phyloP scores from a whole-genome alignment of 805 yeast species.

The Maudiozyma saulgeensis region DNA sequence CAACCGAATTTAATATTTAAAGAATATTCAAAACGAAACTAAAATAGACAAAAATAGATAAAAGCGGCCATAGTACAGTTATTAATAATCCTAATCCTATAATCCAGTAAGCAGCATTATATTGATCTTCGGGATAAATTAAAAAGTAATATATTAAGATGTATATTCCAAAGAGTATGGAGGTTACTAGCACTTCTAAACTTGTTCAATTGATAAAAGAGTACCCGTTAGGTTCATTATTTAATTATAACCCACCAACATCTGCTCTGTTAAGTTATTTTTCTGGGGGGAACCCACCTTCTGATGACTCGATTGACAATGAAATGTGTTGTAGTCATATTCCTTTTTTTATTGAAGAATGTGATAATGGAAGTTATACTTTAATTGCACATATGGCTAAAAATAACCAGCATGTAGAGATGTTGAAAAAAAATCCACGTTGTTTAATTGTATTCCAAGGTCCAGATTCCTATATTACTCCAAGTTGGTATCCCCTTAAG shows the following conservation, averaged over 20 bases:
- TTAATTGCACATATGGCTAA: neutral
- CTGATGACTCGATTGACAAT: neutral
- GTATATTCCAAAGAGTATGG: conserved; percentile 1
- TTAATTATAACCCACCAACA: neutral
- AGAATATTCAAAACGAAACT: no score
- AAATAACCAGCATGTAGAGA: neutral
- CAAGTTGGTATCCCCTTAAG: neutral
- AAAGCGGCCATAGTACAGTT: no score
- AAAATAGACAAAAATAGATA: no score
- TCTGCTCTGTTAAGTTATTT: neutral
- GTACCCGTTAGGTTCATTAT: neutral
- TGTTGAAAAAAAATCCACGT: neutral
- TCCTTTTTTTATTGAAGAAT: neutral
- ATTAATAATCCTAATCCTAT: no score
- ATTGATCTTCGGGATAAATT: no score
- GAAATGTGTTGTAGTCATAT: neutral
- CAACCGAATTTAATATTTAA: no score
- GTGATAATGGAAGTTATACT: neutral
- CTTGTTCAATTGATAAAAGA: neutral
- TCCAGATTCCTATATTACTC: neutral
- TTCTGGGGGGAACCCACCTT: neutral
- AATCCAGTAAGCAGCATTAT: no score
- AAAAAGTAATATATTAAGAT: neutral
- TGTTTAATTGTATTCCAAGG: neutral
- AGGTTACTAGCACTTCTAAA: neutral